Conservation (phyloP, 768 basidiomycete genomes). For the Polyporus arcularius region DNA sequence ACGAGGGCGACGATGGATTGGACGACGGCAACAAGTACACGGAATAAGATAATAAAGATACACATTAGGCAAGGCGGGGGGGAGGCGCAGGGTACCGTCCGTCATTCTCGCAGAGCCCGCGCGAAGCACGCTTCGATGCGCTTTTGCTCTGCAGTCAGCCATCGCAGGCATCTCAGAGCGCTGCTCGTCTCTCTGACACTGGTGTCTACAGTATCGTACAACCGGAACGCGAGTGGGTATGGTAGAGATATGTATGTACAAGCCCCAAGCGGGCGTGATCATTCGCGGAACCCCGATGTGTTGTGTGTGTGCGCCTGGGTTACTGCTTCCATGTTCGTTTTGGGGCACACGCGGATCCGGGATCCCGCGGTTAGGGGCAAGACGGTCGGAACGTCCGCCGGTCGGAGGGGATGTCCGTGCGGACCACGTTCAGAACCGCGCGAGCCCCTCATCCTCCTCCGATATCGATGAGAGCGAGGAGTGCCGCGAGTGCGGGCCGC, state of each 20-base stretch:
- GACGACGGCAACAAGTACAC: background rate
- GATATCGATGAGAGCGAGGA: constrained; percentile 27
- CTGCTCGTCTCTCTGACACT: background rate
- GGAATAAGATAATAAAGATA: constrained; percentile 4
- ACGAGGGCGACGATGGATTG: background rate
- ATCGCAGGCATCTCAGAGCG: background rate
- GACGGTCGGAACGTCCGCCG: background rate
- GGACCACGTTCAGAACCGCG: constrained; percentile 9
- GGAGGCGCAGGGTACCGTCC: background rate
- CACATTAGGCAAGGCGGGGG: constrained; percentile 1
- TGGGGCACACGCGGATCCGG: background rate
- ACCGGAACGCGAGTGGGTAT: background rate
- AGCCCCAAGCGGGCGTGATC: background rate
- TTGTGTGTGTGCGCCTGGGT: background rate
- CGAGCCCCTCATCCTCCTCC: constrained; percentile 25
- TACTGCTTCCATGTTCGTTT: background rate
- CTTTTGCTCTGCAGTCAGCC: too few species aligned
- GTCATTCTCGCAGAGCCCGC: background rate
- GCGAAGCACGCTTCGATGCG: background rate
- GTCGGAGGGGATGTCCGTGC: background rate
- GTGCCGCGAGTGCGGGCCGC: constrained; percentile 24
- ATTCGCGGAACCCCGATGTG: background rate
- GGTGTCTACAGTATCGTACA: background rate
- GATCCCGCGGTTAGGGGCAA: background rate
- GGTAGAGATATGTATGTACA: background rate